Evolutionary conservation across 768 basidiomycete genomes (phyloP), one percentile per base, ranked within the genome.

Genomic region (Amyloporia xantha): DNA sequence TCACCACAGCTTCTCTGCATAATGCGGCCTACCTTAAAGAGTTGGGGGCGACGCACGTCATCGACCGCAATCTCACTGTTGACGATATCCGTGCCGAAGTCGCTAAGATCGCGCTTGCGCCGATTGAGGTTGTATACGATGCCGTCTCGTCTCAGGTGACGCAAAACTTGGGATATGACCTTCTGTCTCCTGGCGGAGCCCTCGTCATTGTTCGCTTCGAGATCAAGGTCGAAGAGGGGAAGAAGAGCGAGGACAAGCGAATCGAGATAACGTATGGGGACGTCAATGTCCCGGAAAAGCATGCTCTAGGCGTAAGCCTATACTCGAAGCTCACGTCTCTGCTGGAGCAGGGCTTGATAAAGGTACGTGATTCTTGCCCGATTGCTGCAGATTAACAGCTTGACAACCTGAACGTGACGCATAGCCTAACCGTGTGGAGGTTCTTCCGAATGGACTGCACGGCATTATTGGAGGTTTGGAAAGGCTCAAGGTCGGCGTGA

Each of bases 1-100:
- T 66, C 37, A 45, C 57, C 21, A 66, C 62, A 12, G 61, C 61
- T 6, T 66, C 64, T 6, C 35, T 50, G 23, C 58, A 56, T 42
- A 59, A 65, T 48, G 42, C 49, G 20, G 47, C 41, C 5, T 50
- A 53, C 25, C 53, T 64, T 40, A 53, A 58, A 38, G 58, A 62
- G 5, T 42, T 62, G 42, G 64, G 64, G 13, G 64, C 61, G 20
- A 64, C 61, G 20, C 64, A 65, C 49, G 57, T 63, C 39, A 20
- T 65, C 40, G 59, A 61, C 50, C 58, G 64, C 27, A 48, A 46
- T 25, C 44, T 48, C 19, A 26, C 50, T 11, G 12, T 28, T 24
- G 41, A 23, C 13, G 44, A n/a, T 26, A 37, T 59, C n/a, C 23
- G 37, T 6, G 24, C 38, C 5, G 47, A 51, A 33, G 46, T 52